phyloP scores from a whole-genome alignment of 345 rosid species.

The Iberis pinnata region DNA sequence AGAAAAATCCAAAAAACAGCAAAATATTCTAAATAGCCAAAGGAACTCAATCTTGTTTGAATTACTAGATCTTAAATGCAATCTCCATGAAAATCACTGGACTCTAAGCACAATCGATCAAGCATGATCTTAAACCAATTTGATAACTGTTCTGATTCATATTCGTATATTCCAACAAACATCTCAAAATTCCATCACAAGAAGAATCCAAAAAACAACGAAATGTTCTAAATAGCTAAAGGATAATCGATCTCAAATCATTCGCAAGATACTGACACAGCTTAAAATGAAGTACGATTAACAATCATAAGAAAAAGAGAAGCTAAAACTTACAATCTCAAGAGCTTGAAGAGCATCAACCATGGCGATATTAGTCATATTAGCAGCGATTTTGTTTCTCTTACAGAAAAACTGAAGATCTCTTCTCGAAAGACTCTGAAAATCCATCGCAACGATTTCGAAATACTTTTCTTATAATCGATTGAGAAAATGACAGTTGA shows the following conservation, averaged over 20 bases:
- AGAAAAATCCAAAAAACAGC: no score
- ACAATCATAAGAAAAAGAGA: no score
- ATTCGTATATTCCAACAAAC: not conserved
- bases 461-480: no score
- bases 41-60: no score
- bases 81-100: no score
- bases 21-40: no score
- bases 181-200: not conserved
- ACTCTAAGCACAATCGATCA: no score
- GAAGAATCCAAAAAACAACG: no score
- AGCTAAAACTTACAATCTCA: conserved; percentile 38
- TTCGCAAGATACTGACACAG: no score
- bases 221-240: no score
- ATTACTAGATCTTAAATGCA: no score
- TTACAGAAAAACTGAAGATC: conserved; percentile 92
- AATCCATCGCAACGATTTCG: conserved; percentile 50
- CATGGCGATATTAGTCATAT: conserved; percentile 85
- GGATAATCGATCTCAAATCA: not conserved
- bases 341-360: conserved; percentile 75
- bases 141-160: not conserved
- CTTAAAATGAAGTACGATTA: no score
- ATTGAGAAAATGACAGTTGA: conserved; percentile 24
- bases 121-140: not conserved
- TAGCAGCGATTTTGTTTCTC: conserved; percentile 86
- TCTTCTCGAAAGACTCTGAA: conserved; percentile 61